These are phyloP conservation scores for Gamsiella multidivaricata DNA, from an alignment of 192 early-diverging fungal genomes.

Conservation along the genomic window DNA sequence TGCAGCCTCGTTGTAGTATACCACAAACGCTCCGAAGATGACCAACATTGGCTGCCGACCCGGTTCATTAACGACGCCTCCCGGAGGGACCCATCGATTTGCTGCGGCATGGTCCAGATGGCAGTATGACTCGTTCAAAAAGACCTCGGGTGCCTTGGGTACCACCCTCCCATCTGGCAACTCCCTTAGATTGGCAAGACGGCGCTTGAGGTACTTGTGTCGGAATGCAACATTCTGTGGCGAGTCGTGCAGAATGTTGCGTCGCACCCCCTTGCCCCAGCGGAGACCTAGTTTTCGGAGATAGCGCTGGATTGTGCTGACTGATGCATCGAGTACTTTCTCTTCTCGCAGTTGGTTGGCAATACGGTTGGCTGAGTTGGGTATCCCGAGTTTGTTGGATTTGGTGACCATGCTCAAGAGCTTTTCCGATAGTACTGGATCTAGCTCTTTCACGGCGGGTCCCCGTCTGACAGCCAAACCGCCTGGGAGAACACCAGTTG, in stretches of 20 bases:
- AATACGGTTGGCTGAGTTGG: neutral
- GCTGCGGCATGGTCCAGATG: conserved; percentile 12
- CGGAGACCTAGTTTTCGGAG: neutral
- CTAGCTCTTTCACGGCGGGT: too few species aligned
- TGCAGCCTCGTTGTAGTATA: too few species aligned
- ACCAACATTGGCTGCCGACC: conserved; percentile 8
- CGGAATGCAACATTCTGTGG: conserved; percentile 1
- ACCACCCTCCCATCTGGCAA: neutral
- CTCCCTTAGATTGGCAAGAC: conserved; percentile 3
- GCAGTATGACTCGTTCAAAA: conserved; percentile 17
- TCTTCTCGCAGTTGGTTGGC: neutral
- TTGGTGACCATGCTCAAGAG: neutral
- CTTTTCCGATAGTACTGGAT: too few species aligned
- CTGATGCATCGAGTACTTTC: neutral
- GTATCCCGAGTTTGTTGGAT: neutral
- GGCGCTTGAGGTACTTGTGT: neutral
- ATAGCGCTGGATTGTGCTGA: neutral
- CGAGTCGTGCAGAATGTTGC: conserved; percentile 13
- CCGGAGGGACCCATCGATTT: conserved; percentile 1
- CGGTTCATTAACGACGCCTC: neutral
- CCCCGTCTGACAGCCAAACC: too few species aligned
- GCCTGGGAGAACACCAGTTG: too few species aligned
- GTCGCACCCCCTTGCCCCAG: conserved; percentile 9
- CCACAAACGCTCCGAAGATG: conserved; percentile 21
- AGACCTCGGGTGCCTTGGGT: neutral